Conservation (phyloP, 257 asterid species). For the Solanum megistacrolobum region DNA sequence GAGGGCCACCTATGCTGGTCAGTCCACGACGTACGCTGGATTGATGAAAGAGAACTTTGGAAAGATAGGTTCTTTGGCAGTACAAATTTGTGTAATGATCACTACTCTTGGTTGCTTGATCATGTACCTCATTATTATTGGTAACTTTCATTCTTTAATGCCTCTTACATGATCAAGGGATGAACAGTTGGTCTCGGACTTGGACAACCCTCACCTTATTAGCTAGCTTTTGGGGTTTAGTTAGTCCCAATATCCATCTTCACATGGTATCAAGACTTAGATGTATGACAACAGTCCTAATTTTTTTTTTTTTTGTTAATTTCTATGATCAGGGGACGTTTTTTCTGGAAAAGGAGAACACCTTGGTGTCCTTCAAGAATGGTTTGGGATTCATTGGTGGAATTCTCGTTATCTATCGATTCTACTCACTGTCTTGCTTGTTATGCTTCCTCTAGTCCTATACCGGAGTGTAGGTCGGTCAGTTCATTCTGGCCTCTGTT, state of each 20-base stretch:
- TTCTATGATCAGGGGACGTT: conserved; percentile 63
- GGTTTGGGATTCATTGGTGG: conserved; percentile 98
- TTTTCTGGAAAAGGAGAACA: conserved; percentile 84
- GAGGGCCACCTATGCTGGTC: conserved; percentile 27
- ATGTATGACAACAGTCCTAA: not conserved
- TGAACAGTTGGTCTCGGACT: not conserved
- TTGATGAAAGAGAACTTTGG: not conserved
- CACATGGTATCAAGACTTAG: not conserved
- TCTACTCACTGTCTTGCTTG: conserved; percentile 42
- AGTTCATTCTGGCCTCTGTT: not conserved
- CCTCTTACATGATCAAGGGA: not conserved
- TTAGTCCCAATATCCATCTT: not conserved
- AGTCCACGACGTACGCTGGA: conserved; percentile 45
- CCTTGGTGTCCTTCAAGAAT: conserved; percentile 70
- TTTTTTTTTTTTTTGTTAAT: not conserved
- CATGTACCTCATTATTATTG: conserved; percentile 3
- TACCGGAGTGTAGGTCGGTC: conserved; percentile 93
- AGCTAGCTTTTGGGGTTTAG: not conserved
- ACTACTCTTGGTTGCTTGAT: not conserved
- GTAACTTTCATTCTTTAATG: not conserved
- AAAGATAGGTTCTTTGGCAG: not conserved
- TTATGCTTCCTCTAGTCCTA: conserved; percentile 63
- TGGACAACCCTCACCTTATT: not conserved
- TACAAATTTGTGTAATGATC: not conserved
- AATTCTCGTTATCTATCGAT: conserved; percentile 58